Percentiles rank a stretch among this genome's conserved stretches.
Conservation (phyloP, 495 filamentous ascomycete species). For the Neurospora sp. region DNA sequence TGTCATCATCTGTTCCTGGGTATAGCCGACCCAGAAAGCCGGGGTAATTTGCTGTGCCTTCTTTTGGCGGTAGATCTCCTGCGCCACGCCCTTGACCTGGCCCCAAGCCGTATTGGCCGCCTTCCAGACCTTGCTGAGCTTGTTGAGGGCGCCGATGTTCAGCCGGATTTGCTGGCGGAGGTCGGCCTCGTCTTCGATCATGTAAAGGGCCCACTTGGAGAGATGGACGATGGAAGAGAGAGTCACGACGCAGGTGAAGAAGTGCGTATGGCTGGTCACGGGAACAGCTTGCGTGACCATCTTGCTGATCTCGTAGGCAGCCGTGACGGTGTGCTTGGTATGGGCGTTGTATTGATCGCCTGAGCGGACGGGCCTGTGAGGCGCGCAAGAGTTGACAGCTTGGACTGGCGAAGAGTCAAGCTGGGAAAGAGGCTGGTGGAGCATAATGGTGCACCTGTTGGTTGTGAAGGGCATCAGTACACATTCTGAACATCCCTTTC, state of each 20-base stretch:
- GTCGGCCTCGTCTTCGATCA: slow-evolving; percentile 51
- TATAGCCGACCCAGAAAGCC: slow-evolving; percentile 41
- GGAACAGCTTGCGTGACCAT: slow-evolving; percentile 69
- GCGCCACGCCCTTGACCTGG: slow-evolving; percentile 64
- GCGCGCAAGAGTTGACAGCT: slow-evolving; percentile 48
- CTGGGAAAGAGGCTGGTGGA: slow-evolving; percentile 61
- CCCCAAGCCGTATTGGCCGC: slow-evolving; percentile 61
- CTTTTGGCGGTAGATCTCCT: slow-evolving; percentile 50
- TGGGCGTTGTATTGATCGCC: slow-evolving; percentile 56
- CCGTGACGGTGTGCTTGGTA: slow-evolving; percentile 68
- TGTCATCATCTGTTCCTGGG: slow-evolving; percentile 44
- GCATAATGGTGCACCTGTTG: slow-evolving; percentile 49
- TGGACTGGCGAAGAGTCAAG: slow-evolving; percentile 44
- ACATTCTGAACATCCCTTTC: not conserved
- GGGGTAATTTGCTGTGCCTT: slow-evolving; percentile 42
- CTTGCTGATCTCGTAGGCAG: slow-evolving; percentile 65
- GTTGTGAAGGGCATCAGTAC: not conserved
- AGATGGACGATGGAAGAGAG: slow-evolving; percentile 55
- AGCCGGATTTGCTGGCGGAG: slow-evolving; percentile 71
- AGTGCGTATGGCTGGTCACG: slow-evolving; percentile 69
- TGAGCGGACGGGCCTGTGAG: slow-evolving; percentile 41
- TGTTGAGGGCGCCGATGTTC: slow-evolving; percentile 73
- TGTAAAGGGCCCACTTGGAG: slow-evolving; percentile 48
- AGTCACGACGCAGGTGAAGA: slow-evolving; percentile 79
- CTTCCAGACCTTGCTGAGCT: slow-evolving; percentile 64